Conservation (phyloP, 345 rosid species). For the Euphorbia pulcherrima region DNA sequence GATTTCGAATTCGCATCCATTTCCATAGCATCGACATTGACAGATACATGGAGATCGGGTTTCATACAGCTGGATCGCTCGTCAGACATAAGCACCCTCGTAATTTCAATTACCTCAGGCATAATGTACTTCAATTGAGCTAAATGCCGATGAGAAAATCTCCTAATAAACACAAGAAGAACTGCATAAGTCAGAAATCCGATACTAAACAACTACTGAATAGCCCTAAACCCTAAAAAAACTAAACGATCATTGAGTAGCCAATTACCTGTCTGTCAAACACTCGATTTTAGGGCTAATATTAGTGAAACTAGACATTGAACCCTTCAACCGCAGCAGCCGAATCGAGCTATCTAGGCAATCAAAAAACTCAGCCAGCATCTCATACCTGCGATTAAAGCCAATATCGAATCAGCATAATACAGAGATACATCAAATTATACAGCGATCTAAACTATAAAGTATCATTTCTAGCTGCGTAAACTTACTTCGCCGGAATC, state of each 20-base stretch:
- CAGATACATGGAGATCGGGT: constrained; percentile 66
- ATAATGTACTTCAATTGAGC: constrained; percentile 71
- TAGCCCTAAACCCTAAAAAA: neutral
- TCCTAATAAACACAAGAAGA: constrained; percentile 41
- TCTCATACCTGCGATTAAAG: constrained; percentile 46
- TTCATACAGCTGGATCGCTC: constrained; percentile 71
- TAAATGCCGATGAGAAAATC: constrained; percentile 62
- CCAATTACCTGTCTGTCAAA: constrained; percentile 61
- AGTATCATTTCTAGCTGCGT: neutral
- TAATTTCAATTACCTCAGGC: constrained; percentile 75
- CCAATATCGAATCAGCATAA: neutral
- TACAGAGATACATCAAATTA: neutral
- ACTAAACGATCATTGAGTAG: no score
- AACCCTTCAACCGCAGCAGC: constrained; percentile 55
- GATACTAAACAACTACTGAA: no score
- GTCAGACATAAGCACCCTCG: constrained; percentile 48
- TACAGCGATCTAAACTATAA: no score
- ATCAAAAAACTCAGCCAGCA: constrained; percentile 57
- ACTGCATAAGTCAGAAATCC: neutral
- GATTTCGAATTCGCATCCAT: constrained; percentile 27
- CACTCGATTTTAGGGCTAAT: constrained; percentile 52
- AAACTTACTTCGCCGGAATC: constrained; percentile 25
- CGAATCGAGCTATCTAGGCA: constrained; percentile 56
- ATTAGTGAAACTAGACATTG: constrained; percentile 48
- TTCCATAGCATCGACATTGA: constrained; percentile 47